A percentile compares a stretch with the other conserved stretches of the same genome.
Evolutionary conservation across 495 filamentous ascomycete species (phyloP).

Genomic region (Talaromyces adpressus): DNA sequence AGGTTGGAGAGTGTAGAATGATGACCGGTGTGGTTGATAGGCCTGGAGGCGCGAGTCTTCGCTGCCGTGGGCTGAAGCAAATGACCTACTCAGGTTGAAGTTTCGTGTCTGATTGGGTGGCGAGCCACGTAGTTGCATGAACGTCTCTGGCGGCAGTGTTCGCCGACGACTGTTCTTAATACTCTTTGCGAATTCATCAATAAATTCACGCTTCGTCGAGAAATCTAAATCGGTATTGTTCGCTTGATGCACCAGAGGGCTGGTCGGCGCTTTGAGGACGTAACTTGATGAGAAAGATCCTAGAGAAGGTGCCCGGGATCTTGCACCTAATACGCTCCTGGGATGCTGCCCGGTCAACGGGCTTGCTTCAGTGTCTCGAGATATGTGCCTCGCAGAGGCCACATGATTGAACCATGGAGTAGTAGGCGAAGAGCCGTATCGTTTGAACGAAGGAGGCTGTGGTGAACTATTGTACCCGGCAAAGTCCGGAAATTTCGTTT

Average conservation of each 20-base stretch:
- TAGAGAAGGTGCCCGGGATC: constrained; percentile 54
- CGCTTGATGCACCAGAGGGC: constrained; percentile 83
- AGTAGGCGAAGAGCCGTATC: constrained; percentile 37
- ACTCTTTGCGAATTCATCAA: constrained; percentile 24
- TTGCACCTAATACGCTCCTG: constrained; percentile 14
- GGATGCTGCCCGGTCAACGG: constrained; percentile 13
- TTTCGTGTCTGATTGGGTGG: constrained; percentile 17
- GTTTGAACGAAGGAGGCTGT: background rate
- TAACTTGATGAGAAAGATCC: constrained; percentile 78
- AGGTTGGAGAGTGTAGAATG: constrained; percentile 49
- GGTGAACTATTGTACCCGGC: constrained; percentile 13
- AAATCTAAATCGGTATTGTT: constrained; percentile 80
- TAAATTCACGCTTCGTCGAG: constrained; percentile 31
- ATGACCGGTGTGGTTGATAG: constrained; percentile 67
- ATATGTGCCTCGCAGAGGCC: constrained; percentile 14
- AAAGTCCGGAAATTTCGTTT: constrained; percentile 11
- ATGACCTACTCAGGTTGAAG: constrained; percentile 14
- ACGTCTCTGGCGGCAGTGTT: constrained; percentile 53
- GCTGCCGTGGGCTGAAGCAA: constrained; percentile 34
- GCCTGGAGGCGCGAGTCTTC: constrained; percentile 56
- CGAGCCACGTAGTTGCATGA: constrained; percentile 34
- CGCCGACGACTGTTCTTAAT: constrained; percentile 49
- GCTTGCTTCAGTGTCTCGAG: constrained; percentile 11
- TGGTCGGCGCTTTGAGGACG: constrained; percentile 80
- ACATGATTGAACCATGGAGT: constrained; percentile 41